Percentiles rank a stretch among this genome's conserved stretches.
Conservation (phyloP, 177 flowering plant species). For the Vitis hybrid region DNA sequence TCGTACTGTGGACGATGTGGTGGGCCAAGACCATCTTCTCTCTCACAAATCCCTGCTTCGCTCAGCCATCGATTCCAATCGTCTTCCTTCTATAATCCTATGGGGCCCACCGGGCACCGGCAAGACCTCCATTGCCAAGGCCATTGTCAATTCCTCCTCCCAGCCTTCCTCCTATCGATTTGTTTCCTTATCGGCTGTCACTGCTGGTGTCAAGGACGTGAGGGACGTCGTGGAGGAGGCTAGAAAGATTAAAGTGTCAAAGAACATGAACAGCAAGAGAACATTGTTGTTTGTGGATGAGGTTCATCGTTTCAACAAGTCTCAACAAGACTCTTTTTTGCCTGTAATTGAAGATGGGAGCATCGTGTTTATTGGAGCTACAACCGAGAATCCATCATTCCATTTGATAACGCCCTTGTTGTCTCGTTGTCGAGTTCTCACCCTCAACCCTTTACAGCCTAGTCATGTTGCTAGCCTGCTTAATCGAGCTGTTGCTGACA, state of each 20-base stretch:
- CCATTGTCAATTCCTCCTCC: slow-evolving; percentile 43
- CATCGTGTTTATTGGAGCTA: slow-evolving; percentile 80
- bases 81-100: slow-evolving; percentile 72
- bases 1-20: slow-evolving; percentile 50
- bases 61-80: slow-evolving; percentile 42
- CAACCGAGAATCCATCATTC: slow-evolving; percentile 93
- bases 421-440: slow-evolving; percentile 74
- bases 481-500: slow-evolving; percentile 44
- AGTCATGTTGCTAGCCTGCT: slow-evolving; percentile 39
- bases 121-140: slow-evolving; percentile 84
- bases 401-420: slow-evolving; percentile 79
- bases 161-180: slow-evolving; percentile 36
- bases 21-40: slow-evolving; percentile 83
- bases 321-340: slow-evolving; percentile 83
- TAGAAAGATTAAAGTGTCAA: slow-evolving; percentile 24
- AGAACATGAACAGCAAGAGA: slow-evolving; percentile 17
- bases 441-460: slow-evolving; percentile 54
- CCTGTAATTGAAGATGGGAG: slow-evolving; percentile 88
- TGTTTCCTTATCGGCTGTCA: slow-evolving; percentile 70
- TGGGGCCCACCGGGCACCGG: slow-evolving; percentile 99
- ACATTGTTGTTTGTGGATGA: slow-evolving; percentile 86
- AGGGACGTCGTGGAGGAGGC: slow-evolving; percentile 78
- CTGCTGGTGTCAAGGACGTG: slow-evolving; percentile 83
- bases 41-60: slow-evolving; percentile 46
- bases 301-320: slow-evolving; percentile 86